Evolutionary conservation across 352 stramenopile species (phyloP).

Genomic region (Elongisporangium prolatum): DNA sequence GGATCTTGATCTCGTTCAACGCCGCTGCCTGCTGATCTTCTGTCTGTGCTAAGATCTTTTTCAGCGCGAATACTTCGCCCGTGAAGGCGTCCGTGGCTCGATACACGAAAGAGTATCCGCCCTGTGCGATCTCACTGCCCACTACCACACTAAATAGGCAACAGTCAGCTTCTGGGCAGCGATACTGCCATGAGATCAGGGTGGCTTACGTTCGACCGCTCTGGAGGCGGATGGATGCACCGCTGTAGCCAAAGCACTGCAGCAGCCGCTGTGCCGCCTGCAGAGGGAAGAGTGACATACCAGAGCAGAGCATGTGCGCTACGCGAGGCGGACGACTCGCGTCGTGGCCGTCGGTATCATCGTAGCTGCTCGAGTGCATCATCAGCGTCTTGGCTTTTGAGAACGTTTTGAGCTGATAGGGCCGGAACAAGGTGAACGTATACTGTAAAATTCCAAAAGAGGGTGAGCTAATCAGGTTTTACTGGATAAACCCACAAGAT

Average conservation of each 20-base stretch:
- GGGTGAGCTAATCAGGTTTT: no score
- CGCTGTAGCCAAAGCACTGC: slow-evolving; percentile 68
- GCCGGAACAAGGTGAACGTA: not conserved
- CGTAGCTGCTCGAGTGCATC: slow-evolving; percentile 1
- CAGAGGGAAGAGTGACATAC: slow-evolving; percentile 56
- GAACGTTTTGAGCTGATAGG: not conserved
- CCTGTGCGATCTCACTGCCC: slow-evolving; percentile 72
- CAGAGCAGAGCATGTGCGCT: slow-evolving; percentile 27
- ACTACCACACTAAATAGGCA: slow-evolving; percentile 35
- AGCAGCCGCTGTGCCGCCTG: slow-evolving; percentile 56
- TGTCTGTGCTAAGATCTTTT: slow-evolving; percentile 87
- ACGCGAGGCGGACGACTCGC: not conserved
- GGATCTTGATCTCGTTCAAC: slow-evolving; percentile 79
- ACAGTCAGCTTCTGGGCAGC: not conserved
- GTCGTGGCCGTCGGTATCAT: not conserved
- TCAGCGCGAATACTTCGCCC: slow-evolving; percentile 80
- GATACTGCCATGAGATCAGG: slow-evolving; percentile 2
- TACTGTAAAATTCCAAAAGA: not conserved
- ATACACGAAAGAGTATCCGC: slow-evolving; percentile 87
- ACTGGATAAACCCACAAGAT: no score
- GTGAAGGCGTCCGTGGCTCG: slow-evolving; percentile 62
- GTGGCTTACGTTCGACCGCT: slow-evolving; percentile 67
- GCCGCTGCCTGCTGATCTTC: slow-evolving; percentile 76
- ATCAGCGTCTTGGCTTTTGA: not conserved
- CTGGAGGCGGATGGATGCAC: slow-evolving; percentile 50